Evolutionary conservation across 768 basidiomycete genomes (phyloP).

Genomic region (Clavulina sp.): DNA sequence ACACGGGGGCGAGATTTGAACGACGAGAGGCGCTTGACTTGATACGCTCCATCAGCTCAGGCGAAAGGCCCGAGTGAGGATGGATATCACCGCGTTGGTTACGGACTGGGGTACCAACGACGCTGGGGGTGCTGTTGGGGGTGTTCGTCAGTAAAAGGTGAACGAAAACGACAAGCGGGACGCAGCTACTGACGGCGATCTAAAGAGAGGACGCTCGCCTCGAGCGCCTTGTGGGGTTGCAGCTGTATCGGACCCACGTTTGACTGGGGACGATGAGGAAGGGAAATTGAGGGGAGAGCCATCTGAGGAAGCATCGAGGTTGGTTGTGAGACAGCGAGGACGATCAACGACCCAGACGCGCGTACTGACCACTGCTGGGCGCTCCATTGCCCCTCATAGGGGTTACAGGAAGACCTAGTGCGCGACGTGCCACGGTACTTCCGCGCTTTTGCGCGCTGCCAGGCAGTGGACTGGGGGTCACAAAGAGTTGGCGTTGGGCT

Average conservation of each 20-base stretch:
- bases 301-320: background rate
- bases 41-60: constrained; percentile 31
- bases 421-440: too few species aligned
- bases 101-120: constrained; percentile 40
- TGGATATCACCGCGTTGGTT: constrained; percentile 83
- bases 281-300: constrained; percentile 34
- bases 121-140: constrained; percentile 13
- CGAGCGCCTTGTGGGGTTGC: background rate
- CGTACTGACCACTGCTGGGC: too few species aligned
- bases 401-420: too few species aligned
- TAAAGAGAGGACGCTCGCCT: background rate
- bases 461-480: background rate
- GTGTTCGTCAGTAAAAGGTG: background rate
- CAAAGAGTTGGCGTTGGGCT: background rate
- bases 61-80: constrained; percentile 62
- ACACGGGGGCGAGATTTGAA: constrained; percentile 35
- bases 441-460: too few species aligned
- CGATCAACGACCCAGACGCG: too few species aligned
- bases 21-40: constrained; percentile 21
- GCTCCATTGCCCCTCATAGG: too few species aligned
- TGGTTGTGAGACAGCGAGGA: too few species aligned
- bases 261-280: constrained; percentile 41
- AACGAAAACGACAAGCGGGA: background rate
- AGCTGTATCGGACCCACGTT: constrained; percentile 22
- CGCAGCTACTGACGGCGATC: background rate